These are phyloP conservation scores for Suillus subaureus DNA, from an alignment of 768 basidiomycete species.

Conservation along the genomic window DNA sequence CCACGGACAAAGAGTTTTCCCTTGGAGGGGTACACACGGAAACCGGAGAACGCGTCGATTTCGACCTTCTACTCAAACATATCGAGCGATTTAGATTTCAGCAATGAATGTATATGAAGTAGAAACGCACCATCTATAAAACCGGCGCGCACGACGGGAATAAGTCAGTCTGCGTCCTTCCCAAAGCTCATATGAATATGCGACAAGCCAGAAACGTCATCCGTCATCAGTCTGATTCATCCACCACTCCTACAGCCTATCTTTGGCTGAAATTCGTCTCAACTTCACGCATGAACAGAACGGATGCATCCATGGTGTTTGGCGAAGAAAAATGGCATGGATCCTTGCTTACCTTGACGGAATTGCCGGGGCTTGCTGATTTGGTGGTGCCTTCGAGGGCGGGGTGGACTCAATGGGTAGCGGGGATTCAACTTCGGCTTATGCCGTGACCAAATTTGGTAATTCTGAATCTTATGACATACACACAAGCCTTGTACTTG, in stretches of 20 bases:
- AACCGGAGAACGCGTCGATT: conserved; percentile 97
- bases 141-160: neutral
- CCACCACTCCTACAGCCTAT: conserved; percentile 39
- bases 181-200: conserved; percentile 16
- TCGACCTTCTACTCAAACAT: conserved; percentile 81
- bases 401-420: conserved; percentile 14
- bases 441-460: conserved; percentile 22
- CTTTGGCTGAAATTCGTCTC: conserved; percentile 11
- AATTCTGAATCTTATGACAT: conserved; percentile 4
- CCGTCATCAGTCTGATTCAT: conserved; percentile 38
- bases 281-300: conserved; percentile 1
- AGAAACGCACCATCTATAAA: conserved; percentile 29
- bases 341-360: conserved; percentile 62
- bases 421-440: conserved; percentile 32
- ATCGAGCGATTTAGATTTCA: conserved; percentile 7
- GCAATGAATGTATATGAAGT: neutral
- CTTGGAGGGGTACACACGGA: conserved; percentile 97
- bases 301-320: conserved; percentile 15
- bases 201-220: conserved; percentile 35
- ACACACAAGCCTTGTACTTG: too few species aligned
- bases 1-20: conserved; percentile 95
- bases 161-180: conserved; percentile 22
- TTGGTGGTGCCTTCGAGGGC: conserved; percentile 20
- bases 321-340: conserved; percentile 22
- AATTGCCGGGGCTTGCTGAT: conserved; percentile 38